phyloP scores from a whole-genome alignment of 805 yeast species.

The Sugiyamaella marilandica region DNA sequence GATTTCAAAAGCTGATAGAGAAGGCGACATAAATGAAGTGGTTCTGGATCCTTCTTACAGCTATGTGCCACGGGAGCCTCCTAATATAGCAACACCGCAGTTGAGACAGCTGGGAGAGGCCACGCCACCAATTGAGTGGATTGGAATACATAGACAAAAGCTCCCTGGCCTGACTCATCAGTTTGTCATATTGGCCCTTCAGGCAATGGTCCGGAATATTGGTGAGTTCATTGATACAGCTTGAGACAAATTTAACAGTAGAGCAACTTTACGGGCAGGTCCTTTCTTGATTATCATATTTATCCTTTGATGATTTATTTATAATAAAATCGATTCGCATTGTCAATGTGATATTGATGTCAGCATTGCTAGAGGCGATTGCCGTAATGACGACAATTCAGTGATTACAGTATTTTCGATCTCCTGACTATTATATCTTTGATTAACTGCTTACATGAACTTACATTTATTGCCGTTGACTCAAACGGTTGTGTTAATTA shows the following conservation, averaged over 20 bases:
- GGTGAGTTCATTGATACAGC: constrained; percentile 26
- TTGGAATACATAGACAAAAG: constrained; percentile 82
- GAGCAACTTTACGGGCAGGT: constrained; percentile 6
- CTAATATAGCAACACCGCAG: constrained; percentile 84
- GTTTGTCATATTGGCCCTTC: constrained; percentile 65
- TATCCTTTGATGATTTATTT: no score
- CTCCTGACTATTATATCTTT: no score
- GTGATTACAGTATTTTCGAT: no score
- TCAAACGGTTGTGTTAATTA: no score
- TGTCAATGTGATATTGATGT: no score
- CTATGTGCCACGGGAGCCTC: constrained; percentile 68
- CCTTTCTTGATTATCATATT: background rate
- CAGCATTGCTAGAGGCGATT: no score
- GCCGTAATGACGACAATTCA: no score
- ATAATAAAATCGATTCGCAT: no score
- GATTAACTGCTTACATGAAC: no score
- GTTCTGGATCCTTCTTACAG: constrained; percentile 38
- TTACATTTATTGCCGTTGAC: no score
- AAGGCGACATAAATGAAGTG: constrained; percentile 43
- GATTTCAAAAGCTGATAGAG: constrained; percentile 10
- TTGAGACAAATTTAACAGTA: background rate
- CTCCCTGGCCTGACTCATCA: constrained; percentile 88
- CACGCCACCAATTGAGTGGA: constrained; percentile 98
- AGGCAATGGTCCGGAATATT: constrained; percentile 65
- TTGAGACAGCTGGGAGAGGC: constrained; percentile 91